Percentiles rank a stretch among this genome's conserved stretches.
phyloP scores from a whole-genome alignment of 1,284 basidiomycete genomes.

The Ustilago crameri region DNA sequence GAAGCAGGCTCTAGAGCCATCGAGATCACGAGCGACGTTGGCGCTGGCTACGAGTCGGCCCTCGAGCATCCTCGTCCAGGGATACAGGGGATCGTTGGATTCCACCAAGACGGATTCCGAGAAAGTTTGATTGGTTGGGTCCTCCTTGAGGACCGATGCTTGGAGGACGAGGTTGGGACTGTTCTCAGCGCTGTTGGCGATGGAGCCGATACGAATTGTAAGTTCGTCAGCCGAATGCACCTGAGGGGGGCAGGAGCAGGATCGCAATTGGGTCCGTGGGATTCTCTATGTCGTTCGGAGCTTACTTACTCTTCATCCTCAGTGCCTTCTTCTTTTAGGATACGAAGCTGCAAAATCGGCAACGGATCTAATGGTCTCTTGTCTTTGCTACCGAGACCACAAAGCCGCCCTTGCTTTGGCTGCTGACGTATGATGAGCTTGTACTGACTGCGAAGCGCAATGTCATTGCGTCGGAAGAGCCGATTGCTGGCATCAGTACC shows the following conservation, averaged over 20 bases:
- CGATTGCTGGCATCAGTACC: not conserved
- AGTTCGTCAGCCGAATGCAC: not conserved
- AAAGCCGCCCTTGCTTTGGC: slow-evolving; percentile 48
- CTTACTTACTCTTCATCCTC: slow-evolving; percentile 50
- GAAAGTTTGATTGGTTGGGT: slow-evolving; percentile 14
- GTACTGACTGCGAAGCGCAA: slow-evolving; percentile 12
- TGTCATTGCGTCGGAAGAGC: not conserved
- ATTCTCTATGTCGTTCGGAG: not conserved
- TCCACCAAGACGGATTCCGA: slow-evolving; percentile 32
- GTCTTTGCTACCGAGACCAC: slow-evolving; percentile 54
- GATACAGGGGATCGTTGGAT: slow-evolving; percentile 28
- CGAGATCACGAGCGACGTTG: slow-evolving; percentile 46
- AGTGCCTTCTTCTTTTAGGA: slow-evolving; percentile 28
- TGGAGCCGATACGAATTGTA: not conserved
- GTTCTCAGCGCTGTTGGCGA: slow-evolving; percentile 33
- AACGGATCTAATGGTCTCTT: slow-evolving; percentile 53
- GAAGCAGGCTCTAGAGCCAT: slow-evolving; percentile 46
- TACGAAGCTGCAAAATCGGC: slow-evolving; percentile 52
- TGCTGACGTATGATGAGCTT: slow-evolving; percentile 48
- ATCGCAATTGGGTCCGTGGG: no score
- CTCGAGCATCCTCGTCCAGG: slow-evolving; percentile 45
- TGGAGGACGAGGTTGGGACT: slow-evolving; percentile 49
- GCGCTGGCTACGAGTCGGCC: slow-evolving; percentile 44
- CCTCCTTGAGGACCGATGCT: slow-evolving; percentile 29
- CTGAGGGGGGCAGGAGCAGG: no score